phyloP scores from a whole-genome alignment of 2,329 filamentous ascomycete species.

The Chrysoporthe cubensis region DNA sequence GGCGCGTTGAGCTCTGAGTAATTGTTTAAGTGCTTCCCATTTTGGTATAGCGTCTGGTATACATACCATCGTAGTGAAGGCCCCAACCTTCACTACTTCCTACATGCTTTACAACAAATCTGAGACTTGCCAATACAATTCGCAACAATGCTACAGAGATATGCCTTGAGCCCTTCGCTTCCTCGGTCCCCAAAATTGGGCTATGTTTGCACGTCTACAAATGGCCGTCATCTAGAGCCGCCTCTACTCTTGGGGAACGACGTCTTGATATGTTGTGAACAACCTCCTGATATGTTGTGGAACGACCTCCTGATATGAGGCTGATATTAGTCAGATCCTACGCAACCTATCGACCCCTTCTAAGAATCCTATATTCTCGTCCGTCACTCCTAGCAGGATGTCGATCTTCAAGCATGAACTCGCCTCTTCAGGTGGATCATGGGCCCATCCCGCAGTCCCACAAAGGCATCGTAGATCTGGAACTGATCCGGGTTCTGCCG shows the following conservation, averaged over 20 bases:
- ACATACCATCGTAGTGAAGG: background rate
- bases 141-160: background rate
- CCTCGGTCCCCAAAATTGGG: background rate
- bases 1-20: background rate
- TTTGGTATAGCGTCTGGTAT: background rate
- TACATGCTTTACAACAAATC: background rate
- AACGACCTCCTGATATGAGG: background rate
- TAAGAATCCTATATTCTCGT: background rate
- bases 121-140: background rate
- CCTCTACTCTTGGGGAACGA: background rate
- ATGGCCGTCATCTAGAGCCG: background rate
- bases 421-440: conserved; percentile 16
- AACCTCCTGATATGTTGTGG: background rate
- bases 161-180: background rate
- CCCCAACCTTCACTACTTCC: background rate
- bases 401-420: background rate
- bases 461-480: conserved; percentile 15
- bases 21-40: conserved; percentile 8
- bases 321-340: background rate
- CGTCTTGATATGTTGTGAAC: background rate
- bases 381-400: background rate
- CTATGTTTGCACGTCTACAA: background rate
- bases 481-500: conserved; percentile 10
- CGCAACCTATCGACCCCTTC: too few relatives aligned
- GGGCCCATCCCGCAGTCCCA: conserved; percentile 11